Conservation (phyloP, 179 eudicot species). For the Amaranthus tricolor region DNA sequence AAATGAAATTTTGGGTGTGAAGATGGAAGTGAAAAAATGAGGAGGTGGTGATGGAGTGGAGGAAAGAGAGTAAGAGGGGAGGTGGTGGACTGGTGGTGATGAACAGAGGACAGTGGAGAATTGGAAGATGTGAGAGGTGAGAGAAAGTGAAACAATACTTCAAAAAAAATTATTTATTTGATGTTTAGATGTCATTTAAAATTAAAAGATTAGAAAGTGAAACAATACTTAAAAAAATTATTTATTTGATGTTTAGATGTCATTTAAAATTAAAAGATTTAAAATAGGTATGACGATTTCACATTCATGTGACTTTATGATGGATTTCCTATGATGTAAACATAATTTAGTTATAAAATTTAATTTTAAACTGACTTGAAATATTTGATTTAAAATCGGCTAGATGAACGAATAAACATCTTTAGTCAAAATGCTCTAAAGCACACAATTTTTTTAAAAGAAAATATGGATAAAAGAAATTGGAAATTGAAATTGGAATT, state of each 20-base stretch:
- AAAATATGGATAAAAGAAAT: too few species aligned
- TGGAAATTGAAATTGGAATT: too few species aligned
- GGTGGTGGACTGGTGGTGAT: slow-evolving; percentile 15
- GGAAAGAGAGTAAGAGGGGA: slow-evolving; percentile 1
- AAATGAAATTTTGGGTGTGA: neutral
- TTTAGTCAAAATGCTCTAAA: too few species aligned
- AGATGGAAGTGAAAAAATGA: neutral
- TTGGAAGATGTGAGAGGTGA: neutral
- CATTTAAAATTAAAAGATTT: too few species aligned
- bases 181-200: slow-evolving; percentile 40
- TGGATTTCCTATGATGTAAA: too few species aligned
- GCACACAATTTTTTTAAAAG: too few species aligned
- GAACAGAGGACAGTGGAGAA: neutral
- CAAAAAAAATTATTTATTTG: neutral
- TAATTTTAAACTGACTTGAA: too few species aligned
- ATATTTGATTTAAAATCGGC: too few species aligned
- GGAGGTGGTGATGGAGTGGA: slow-evolving; percentile 31
- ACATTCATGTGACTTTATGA: too few species aligned
- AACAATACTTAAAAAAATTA: neutral
- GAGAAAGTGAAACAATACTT: neutral
- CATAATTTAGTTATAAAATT: too few species aligned
- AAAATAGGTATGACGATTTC: too few species aligned
- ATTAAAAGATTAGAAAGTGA: slow-evolving; percentile 2
- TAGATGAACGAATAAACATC: too few species aligned
- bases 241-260: slow-evolving; percentile 45